Evolutionary conservation across 768 basidiomycete species (phyloP).

Genomic region (Rubroboletus satanas): DNA sequence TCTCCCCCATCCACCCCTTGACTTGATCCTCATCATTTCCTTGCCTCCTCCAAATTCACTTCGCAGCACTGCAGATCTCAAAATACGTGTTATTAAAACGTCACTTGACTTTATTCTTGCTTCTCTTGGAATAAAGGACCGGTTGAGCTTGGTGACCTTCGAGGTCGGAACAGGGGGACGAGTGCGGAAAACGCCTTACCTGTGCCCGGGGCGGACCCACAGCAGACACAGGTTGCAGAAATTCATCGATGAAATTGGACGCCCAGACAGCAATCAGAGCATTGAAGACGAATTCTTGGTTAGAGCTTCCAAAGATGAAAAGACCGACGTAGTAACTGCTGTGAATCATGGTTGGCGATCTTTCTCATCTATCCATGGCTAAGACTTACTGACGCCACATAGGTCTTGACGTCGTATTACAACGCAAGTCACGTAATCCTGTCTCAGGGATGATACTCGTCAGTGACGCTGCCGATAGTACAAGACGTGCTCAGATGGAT

Average conservation of each 20-base stretch:
- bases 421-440: slow-evolving; percentile 89
- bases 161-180: slow-evolving; percentile 80
- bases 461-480: slow-evolving; percentile 89
- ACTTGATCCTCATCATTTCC: slow-evolving; percentile 89
- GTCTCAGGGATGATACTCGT: slow-evolving; percentile 90
- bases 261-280: slow-evolving; percentile 38
- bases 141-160: slow-evolving; percentile 88
- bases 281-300: slow-evolving; percentile 65
- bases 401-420: slow-evolving; percentile 92
- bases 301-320: slow-evolving; percentile 80
- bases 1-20: slow-evolving; percentile 81
- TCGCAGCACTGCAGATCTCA: slow-evolving; percentile 79
- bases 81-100: slow-evolving; percentile 82
- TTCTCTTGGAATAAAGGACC: slow-evolving; percentile 70
- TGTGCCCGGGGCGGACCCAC: slow-evolving; percentile 63
- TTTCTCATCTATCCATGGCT: background rate
- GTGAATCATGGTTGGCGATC: slow-evolving; percentile 76
- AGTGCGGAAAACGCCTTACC: slow-evolving; percentile 92
- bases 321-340: slow-evolving; percentile 97
- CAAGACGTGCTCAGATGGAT: slow-evolving; percentile 96
- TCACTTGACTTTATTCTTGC: slow-evolving; percentile 85
- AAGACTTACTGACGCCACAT: background rate
- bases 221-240: slow-evolving; percentile 67
- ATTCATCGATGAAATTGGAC: slow-evolving; percentile 72
- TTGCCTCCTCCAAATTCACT: slow-evolving; percentile 70